Conservation (phyloP, 2,329 filamentous ascomycete genomes). For the Cercospora janseana region DNA sequence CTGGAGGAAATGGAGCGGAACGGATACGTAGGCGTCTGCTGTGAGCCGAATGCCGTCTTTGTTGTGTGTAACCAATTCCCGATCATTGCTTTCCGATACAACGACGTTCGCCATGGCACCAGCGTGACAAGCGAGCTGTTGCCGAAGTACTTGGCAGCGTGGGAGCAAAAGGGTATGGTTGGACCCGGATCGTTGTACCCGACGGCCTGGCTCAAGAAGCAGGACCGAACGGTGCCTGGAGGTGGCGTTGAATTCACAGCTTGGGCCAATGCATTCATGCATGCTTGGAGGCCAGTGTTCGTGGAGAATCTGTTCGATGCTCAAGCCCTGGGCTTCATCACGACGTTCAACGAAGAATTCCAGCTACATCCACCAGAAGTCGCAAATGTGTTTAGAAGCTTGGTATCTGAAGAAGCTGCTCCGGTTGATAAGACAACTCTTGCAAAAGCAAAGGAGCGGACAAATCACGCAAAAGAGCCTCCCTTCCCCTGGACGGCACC, state of each 20-base stretch:
- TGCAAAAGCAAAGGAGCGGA: background rate
- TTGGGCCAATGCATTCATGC: slow-evolving; percentile 40
- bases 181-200: slow-evolving; percentile 32
- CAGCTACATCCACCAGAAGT: slow-evolving; percentile 7
- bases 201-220: slow-evolving; percentile 33
- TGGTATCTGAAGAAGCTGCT: slow-evolving; percentile 2
- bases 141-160: slow-evolving; percentile 41
- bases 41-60: slow-evolving; percentile 45
- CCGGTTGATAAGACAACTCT: background rate
- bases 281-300: slow-evolving; percentile 40
- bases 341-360: slow-evolving; percentile 2
- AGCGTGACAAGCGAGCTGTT: slow-evolving; percentile 36
- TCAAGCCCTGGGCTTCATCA: slow-evolving; percentile 8
- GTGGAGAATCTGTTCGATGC: slow-evolving; percentile 22
- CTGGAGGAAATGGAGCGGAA: slow-evolving; percentile 42
- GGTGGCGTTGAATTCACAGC: slow-evolving; percentile 29
- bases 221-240: slow-evolving; percentile 28
- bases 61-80: slow-evolving; percentile 48
- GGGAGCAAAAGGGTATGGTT: slow-evolving; percentile 37
- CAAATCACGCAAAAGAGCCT: background rate
- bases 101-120: slow-evolving; percentile 40
- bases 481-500: slow-evolving; percentile 18
- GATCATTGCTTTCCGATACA: slow-evolving; percentile 42
- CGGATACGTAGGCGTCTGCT: slow-evolving; percentile 45
- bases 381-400: background rate